Evolutionary conservation across 2,329 filamentous ascomycete genomes (phyloP), one percentile per base, ranked within the genome.

Genomic region (Calonectria leucothoes): DNA sequence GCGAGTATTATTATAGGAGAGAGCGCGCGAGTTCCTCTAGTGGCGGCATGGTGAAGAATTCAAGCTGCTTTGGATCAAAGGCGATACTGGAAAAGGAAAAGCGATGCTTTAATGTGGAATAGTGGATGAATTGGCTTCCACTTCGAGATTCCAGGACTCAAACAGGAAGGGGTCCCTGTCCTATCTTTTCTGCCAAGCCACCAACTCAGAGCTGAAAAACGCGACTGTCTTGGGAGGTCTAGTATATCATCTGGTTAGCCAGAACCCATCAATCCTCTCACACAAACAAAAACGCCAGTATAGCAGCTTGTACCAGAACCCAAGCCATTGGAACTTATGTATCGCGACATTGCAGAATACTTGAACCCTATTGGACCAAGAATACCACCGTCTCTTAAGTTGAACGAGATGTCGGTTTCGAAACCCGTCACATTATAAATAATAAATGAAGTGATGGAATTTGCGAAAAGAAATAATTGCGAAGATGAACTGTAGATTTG

Each of bases 161-260:
- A 4, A 73, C 81, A 27, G 82, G 80, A 66, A 81, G 67, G 8
- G 11, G 2, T 20, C 17, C 4, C 61, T 81, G 17, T 23, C 78
- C 14, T 80, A 82, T 73, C 87, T 87, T 79, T 88, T 89, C 75
- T 89, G 85, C 73, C 84, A 89, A 70, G 84, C 80, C 7, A 84
- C 82, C 0, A 80, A 88, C 39, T 23, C 73, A 1, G 72, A 78
- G 0, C 75, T 87, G 15, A 87, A 86, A 71, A 86, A 75, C 61
- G 83, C 79, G 3, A 80, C 85, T 6, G 84, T 87, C 1, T 75
- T 89, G 5, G 83, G 85, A 0, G 85, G 87, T 1, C 81, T 89
- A 1, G 81, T 89, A 0, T 87, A 83, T 57, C 35, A 84, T 25
- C 81, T 90, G 15, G 39, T 20, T 3, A 8, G n/a, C 11, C 11